Evolutionary conservation across 495 filamentous ascomycete species (phyloP).

Genomic region (Tuber aestivum): DNA sequence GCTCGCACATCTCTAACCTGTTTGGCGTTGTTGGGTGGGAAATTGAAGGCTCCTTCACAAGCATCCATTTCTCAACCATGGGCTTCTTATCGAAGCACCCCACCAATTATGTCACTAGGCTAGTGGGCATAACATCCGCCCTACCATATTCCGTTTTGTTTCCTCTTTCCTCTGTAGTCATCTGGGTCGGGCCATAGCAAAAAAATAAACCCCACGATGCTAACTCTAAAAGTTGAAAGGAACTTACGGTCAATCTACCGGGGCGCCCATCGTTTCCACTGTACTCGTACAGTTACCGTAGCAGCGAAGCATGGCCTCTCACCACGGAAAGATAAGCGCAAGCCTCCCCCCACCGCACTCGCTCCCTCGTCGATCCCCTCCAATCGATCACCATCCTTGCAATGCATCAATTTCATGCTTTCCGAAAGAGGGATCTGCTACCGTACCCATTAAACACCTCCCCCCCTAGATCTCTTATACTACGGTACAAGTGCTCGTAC

Average conservation of each 20-base stretch:
- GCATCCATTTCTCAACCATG: not conserved
- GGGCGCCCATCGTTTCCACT: not conserved
- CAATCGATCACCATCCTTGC: not conserved
- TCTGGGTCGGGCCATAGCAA: not conserved
- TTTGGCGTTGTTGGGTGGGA: not conserved
- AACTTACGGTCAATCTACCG: not conserved
- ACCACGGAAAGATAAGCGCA: conserved; percentile 5
- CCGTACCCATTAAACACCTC: not conserved
- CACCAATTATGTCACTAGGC: not conserved
- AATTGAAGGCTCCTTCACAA: not conserved
- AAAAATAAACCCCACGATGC: not conserved
- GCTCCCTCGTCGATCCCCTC: not conserved
- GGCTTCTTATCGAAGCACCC: not conserved
- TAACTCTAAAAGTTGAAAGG: not conserved
- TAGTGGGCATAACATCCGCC: not conserved
- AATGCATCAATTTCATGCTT: not conserved
- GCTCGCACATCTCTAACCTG: not conserved
- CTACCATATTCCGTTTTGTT: not conserved
- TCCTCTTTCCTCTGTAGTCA: not conserved
- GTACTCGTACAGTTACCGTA: no score
- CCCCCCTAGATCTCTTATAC: not conserved
- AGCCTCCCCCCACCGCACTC: not conserved
- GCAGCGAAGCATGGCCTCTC: not conserved
- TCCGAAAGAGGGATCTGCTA: not conserved
- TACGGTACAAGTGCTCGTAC: not conserved